A percentile compares a stretch with the other conserved stretches of the same genome.
phyloP scores from a whole-genome alignment of 352 stramenopile species.

The Phytopythium chamaehyphon region DNA sequence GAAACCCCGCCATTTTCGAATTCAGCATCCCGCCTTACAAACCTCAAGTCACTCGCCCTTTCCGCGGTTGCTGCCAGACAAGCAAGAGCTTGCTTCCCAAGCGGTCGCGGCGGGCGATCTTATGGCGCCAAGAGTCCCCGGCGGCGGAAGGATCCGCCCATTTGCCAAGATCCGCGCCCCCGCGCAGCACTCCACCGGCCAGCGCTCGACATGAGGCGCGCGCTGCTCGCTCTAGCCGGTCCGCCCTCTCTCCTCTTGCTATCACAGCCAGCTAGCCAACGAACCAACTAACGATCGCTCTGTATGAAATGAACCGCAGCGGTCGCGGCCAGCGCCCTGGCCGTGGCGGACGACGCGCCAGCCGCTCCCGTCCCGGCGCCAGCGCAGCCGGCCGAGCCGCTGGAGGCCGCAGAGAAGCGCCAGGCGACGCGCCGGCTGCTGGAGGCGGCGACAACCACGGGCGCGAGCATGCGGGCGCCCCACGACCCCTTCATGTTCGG shows the following conservation, averaged over 20 bases:
- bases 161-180: background rate
- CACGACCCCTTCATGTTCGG: constrained; percentile 42
- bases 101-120: no score
- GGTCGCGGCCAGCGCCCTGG: background rate
- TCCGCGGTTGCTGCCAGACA: no score
- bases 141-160: background rate
- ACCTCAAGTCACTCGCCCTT: no score
- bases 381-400: background rate
- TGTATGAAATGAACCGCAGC: no score
- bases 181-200: background rate
- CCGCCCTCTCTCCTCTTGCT: background rate
- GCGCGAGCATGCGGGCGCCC: constrained; percentile 21
- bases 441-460: background rate
- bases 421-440: constrained; percentile 5
- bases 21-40: no score
- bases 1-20: no score
- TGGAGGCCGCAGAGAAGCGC: background rate
- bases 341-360: background rate
- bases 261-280: no score
- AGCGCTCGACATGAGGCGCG: background rate
- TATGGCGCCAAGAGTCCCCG: no score
- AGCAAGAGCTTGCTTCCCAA: no score
- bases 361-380: background rate
- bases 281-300: no score
- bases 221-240: constrained; percentile 1